phyloP scores from a whole-genome alignment of 2,329 filamentous ascomycete genomes.

The Nemania sp. region DNA sequence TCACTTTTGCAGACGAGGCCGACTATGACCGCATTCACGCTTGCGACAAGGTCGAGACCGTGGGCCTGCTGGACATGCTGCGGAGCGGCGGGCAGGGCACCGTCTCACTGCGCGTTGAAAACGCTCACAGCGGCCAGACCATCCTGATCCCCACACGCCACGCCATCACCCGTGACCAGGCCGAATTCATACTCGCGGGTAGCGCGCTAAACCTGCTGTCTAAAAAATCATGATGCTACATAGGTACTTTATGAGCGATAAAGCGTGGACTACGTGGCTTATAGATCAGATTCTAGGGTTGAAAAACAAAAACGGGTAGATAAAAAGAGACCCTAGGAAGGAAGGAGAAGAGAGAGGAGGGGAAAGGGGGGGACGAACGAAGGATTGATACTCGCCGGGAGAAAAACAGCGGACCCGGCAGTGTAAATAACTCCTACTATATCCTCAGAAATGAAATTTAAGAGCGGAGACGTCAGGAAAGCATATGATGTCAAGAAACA shows the following conservation, averaged over 20 bases:
- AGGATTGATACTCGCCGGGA: no score
- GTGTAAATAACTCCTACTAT: no score
- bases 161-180: conserved; percentile 87
- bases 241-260: no score
- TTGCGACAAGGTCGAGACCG: conserved; percentile 80
- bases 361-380: no score
- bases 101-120: conserved; percentile 70
- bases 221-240: conserved; percentile 47
- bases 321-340: not conserved
- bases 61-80: conserved; percentile 83
- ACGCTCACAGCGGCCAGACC: conserved; percentile 64
- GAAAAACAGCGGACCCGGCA: no score
- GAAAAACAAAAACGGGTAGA: not conserved
- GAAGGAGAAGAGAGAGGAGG: no score
- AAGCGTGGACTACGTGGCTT: not conserved
- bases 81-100: conserved; percentile 76
- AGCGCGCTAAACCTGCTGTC: conserved; percentile 91
- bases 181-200: conserved; percentile 87
- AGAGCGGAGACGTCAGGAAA: no score
- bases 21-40: conserved; percentile 87
- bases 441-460: no score
- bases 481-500: no score
- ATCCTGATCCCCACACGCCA: conserved; percentile 79
- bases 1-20: conserved; percentile 85
- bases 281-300: not conserved